Evolutionary conservation across 2,329 filamentous ascomycete species (phyloP), one percentile per base, ranked within the genome.

Genomic region (Ceratocystis albifundus): DNA sequence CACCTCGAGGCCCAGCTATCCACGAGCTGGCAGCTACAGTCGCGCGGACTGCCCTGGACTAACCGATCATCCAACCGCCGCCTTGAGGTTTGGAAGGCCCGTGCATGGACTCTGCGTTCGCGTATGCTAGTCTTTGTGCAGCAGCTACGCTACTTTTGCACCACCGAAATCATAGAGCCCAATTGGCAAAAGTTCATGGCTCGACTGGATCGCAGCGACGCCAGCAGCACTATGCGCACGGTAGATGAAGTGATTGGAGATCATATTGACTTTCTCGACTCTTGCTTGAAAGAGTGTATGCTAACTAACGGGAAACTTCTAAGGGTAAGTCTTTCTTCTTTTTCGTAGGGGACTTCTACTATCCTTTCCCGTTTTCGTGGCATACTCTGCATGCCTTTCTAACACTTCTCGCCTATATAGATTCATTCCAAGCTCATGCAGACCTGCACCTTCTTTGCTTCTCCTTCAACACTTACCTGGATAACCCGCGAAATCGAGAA

Each of bases 221-320:
- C 12, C 74, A 74, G 2, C 17, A 65, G 48, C 30, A 57, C 63
- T 25, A 79, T 78, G 50, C 77, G 91, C 46, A 99, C 94, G 0
- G 94, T 99, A 0, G 94, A 99, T 73, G 91, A 97, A 77, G 78
- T 99, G 73, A 99, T 99, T 94, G 90, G 97, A 77, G 92, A 97
- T 73, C 94, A 99, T 76, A 92, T 99, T 68, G 94, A 97, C 76
- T 99, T 99, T 75, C 78, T 99, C 61, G 94, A 96, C 72, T 97
- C 94, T 3, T 99, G 94, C 74, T 80, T 99, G 72, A 99, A 97
- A 77, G 94, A 97, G 77, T 97, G 94, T 79, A 97, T 97, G 91
- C 81, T 99, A 70, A 99, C 94, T 22, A 96, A 99, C 75, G 90
- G 90, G 73, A 96, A 96, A 77, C 81, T 99, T 5, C 78, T 99